phyloP scores from a whole-genome alignment of 2,329 filamentous ascomycete species.

The Pseudocercospora fuligena region DNA sequence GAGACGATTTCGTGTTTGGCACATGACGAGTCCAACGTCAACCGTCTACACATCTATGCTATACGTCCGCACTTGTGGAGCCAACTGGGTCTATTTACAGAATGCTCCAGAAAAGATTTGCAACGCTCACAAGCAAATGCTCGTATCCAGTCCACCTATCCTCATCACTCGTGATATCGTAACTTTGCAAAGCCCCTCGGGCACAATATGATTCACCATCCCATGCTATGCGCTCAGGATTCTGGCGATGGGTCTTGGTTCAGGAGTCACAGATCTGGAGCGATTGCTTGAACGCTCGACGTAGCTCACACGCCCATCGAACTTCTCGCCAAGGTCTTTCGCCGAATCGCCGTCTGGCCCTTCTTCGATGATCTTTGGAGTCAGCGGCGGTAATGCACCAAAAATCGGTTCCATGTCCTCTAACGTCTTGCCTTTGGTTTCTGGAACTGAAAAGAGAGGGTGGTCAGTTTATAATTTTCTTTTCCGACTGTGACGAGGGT shows the following conservation, averaged over 20 bases:
- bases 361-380: constrained; percentile 18
- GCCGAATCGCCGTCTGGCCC: constrained; percentile 7
- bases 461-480: not conserved
- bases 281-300: constrained; percentile 18
- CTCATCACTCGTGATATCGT: not conserved
- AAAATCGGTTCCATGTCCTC: constrained; percentile 30
- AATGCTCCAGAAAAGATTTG: not conserved
- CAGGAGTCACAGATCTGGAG: constrained; percentile 16
- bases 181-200: no score
- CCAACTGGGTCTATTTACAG: not conserved
- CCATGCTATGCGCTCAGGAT: constrained; percentile 18
- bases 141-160: not conserved
- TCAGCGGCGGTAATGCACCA: constrained; percentile 20
- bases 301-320: constrained; percentile 20
- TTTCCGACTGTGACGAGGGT: not conserved
- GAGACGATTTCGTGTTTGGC: constrained; percentile 23
- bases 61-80: not conserved
- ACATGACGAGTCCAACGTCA: constrained; percentile 5
- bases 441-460: constrained; percentile 54
- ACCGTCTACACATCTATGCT: constrained; percentile 3
- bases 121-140: not conserved
- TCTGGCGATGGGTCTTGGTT: constrained; percentile 16
- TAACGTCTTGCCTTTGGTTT: constrained; percentile 64
- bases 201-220: not conserved
- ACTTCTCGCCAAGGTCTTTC: constrained; percentile 16